phyloP scores from a whole-genome alignment of 2,329 filamentous ascomycete genomes.

The Paecilomyces sp. region DNA sequence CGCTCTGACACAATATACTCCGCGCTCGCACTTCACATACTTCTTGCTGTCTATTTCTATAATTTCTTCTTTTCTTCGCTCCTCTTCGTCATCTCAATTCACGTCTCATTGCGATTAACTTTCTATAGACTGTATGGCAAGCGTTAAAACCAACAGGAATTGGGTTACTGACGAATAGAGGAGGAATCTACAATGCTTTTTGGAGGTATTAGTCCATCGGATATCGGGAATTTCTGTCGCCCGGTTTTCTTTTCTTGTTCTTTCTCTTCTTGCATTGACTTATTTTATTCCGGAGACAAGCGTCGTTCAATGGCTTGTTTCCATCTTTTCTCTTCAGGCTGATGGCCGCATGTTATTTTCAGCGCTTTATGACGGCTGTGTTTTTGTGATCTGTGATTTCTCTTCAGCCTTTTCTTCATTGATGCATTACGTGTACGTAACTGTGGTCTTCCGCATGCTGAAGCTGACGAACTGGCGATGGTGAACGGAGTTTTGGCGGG shows the following conservation, averaged over 20 bases:
- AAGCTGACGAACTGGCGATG: conserved; percentile 1
- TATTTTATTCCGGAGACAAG: not conserved
- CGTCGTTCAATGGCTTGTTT: not conserved
- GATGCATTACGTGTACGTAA: not conserved
- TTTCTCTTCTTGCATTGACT: not conserved
- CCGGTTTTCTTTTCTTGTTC: not conserved
- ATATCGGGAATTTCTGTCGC: not conserved
- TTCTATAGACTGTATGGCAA: conserved; percentile 14
- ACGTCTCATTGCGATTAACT: not conserved
- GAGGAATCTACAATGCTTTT: conserved; percentile 5
- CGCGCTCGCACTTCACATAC: not conserved
- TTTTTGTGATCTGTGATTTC: not conserved
- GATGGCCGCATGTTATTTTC: not conserved
- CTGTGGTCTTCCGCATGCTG: conserved; percentile 3
- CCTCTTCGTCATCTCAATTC: conserved; percentile 1
- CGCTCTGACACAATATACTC: not conserved
- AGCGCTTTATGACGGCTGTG: not conserved
- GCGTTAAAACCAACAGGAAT: conserved; percentile 8
- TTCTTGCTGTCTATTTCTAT: not conserved
- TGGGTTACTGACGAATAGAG: conserved; percentile 12
- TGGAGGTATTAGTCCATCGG: not conserved
- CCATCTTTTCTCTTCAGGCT: not conserved
- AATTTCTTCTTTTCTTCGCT: not conserved
- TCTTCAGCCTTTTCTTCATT: not conserved
- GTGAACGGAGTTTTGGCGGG: not conserved